These are phyloP conservation scores for Dicorynia guianensis DNA, from an alignment of 306 rosid species.

Conservation along the genomic window DNA sequence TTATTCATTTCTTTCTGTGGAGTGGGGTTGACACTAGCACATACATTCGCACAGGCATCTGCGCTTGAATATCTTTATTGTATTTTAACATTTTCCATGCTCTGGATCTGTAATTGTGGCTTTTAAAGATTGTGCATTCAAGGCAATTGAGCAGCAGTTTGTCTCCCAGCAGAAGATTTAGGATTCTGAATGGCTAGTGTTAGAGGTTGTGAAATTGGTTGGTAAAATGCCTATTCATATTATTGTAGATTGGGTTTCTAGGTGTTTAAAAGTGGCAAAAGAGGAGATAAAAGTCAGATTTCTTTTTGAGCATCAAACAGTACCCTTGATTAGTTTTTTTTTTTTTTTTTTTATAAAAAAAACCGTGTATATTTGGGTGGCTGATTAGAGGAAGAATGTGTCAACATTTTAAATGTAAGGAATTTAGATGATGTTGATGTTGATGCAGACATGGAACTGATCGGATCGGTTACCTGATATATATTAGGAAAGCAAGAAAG, in stretches of 20 bases:
- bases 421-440: not conserved
- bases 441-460: not conserved
- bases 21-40: not conserved
- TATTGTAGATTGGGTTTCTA: constrained; percentile 8
- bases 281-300: too few species aligned
- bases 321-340: too few species aligned
- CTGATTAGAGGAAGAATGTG: constrained; percentile 3
- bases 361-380: constrained; percentile 22
- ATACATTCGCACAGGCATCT: not conserved
- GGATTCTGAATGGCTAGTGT: constrained; percentile 17
- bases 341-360: too few species aligned
- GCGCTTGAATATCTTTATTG: not conserved
- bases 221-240: not conserved
- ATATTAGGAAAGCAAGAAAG: not conserved
- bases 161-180: constrained; percentile 22
- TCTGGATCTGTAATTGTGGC: not conserved
- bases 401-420: constrained; percentile 11
- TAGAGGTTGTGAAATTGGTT: constrained; percentile 23
- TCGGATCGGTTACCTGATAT: not conserved
- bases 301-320: too few species aligned
- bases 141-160: not conserved
- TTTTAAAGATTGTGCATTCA: not conserved
- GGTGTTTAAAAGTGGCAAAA: not conserved
- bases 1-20: not conserved
- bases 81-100: not conserved